Base-by-base conservation (phyloP, 106 monocot genomes). In the Dendrobium chrysotoxum region DNA sequence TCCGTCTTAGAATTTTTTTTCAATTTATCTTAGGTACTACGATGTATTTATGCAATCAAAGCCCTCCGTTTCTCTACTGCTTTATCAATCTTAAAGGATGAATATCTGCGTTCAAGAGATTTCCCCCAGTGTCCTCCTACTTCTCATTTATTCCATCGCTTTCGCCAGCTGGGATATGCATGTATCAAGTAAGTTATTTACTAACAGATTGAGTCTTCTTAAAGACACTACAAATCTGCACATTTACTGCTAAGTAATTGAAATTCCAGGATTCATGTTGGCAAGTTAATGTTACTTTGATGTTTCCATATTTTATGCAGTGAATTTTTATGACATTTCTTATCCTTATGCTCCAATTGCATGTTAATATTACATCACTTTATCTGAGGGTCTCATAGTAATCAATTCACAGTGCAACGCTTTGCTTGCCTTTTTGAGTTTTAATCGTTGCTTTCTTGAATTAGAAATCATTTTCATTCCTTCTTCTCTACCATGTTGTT, bases 41-140 rank as follows among this genome's bases (percentile, higher is more conserved):
- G 95, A 28, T 95, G 98, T 78, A 86, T 88, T 28, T 95, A 95
- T 87, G 95, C 98, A 79, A 99, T 91, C 81, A 99, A 99, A 87
- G 98, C 98, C 79, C 92, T 93, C 64, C 89, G 91, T 50, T 99
- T 99, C 80, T 91, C 98, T 71, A 89, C 95, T 80, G 98, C 98
- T 46, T 86, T 99, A 79, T 99, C 95, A 77, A 88, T 99, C 81
- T 82, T 99, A 84, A 95, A 95, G 84, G 98, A 99, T 78, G 98
- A 99, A 79, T 95, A 93, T 75, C 81, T 99, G 64, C 90, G 98
- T 12, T 99, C 98, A 65, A 91, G 98, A 84, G 98, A 99, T 86
- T 95, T 95, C 85, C 98, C 98, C 53, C 95, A 89, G 53, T 99
- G 98, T 66, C 98, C 95, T 80, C 91, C 98, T 64, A 99, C 95